Conservation (phyloP, 2,329 filamentous ascomycete genomes). For the Lachnellula occidentalis region DNA sequence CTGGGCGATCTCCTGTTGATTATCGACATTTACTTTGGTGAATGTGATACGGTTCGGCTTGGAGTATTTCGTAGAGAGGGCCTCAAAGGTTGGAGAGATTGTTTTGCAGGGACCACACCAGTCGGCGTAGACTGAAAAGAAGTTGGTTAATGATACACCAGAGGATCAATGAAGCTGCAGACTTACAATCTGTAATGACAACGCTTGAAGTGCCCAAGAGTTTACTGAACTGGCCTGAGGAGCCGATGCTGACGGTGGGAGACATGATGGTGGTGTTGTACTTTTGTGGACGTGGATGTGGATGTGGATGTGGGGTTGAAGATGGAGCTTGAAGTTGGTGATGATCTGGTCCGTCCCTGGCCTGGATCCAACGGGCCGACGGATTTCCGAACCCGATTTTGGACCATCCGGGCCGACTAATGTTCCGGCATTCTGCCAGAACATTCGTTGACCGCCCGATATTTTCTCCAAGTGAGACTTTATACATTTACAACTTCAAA, state of each 20-base stretch:
- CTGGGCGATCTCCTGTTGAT: conserved; percentile 69
- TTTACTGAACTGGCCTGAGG: conserved; percentile 64
- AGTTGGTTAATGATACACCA: conserved; percentile 23
- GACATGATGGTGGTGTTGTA: conserved; percentile 18
- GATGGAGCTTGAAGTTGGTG: conserved; percentile 1
- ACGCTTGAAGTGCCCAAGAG: conserved; percentile 69
- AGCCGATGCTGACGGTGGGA: conserved; percentile 51
- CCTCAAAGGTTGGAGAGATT: conserved; percentile 84
- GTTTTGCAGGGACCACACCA: conserved; percentile 94
- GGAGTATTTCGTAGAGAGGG: conserved; percentile 72
- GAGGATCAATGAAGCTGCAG: conserved; percentile 15
- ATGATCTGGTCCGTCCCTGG: conserved; percentile 4
- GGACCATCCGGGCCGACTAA: background rate
- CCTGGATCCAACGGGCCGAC: background rate
- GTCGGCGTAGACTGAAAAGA: conserved; percentile 74
- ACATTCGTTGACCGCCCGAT: conserved; percentile 8
- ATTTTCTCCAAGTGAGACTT: conserved; percentile 6
- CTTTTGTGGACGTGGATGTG: background rate
- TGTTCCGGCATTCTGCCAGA: conserved; percentile 14
- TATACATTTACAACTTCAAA: background rate
- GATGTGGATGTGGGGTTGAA: background rate
- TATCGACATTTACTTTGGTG: conserved; percentile 85
- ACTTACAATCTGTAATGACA: conserved; percentile 85
- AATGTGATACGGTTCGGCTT: conserved; percentile 82
- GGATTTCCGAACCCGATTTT: too few relatives aligned